Evolutionary conservation across 331 rosid genomes (phyloP), one percentile per base, ranked within the genome.

Genomic region (Spiraea crenata): DNA sequence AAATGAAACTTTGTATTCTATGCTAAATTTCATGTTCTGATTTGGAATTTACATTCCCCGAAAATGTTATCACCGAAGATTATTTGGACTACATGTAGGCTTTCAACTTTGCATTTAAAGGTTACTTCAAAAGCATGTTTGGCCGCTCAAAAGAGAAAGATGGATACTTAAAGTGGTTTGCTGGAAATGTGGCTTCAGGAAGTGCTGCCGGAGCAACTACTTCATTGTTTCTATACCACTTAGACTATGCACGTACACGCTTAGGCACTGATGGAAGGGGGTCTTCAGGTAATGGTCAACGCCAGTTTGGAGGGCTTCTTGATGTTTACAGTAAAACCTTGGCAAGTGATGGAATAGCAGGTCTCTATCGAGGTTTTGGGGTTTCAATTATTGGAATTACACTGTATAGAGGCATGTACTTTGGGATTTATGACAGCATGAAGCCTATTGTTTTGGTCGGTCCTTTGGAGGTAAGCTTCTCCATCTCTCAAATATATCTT

Each of bases 51-150:
- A 39, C 69, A 38, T 50, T 82, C 81, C 80, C 56, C 58, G 74
- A 69, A 58, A 81, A 65, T 77, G 50, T 65, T 68, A 81, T 85
- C 74, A 89, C 86, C 87, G 78, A 76, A 87, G 79, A 77, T 88
- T 72, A 65, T 80, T 89, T 91, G 77, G 87, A 85, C 87, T 89
- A 84, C 81, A 80, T 84, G 77, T 89, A 95, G 98, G 99, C 98
- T 73, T 91, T 88, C 99, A 95, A 95, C 93, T 95, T 95, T 88
- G 99, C 99, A 50, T 95, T 95, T 84, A 95, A 88, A 84, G 99
- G 93, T 83, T 95, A 95, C 91, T 95, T 91, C 93, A 95, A 89
- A 86, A 82, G 86, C 76, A 82, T 86, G 67, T 85, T 91, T 73
- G 96, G 98, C 77, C 69, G 67, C 74, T 95, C 96, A 75, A 89